Percentiles rank a stretch among this genome's conserved stretches.
Evolutionary conservation across 2,329 filamentous ascomycete species (phyloP).

Genomic region (Nemania abortiva): DNA sequence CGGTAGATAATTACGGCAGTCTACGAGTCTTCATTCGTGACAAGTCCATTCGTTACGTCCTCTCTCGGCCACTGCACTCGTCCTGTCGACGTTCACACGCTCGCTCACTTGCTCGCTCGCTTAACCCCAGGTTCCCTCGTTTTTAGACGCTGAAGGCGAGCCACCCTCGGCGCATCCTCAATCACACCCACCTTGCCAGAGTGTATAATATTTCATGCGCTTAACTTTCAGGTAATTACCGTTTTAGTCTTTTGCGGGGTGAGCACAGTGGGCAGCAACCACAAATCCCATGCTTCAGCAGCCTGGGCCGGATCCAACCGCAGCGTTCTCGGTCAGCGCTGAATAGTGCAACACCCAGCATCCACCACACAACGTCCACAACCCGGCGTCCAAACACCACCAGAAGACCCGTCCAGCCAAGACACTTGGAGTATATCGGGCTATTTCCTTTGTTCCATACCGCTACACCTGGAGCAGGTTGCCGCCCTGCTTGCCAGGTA

Average conservation of each 20-base stretch:
- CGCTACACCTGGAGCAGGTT: constrained; percentile 30
- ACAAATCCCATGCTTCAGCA: constrained; percentile 20
- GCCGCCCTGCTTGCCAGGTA: constrained; percentile 39
- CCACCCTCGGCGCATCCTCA: constrained; percentile 10
- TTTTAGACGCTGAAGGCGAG: constrained; percentile 20
- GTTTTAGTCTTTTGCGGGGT: constrained; percentile 19
- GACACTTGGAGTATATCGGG: constrained; percentile 43
- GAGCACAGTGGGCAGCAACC: constrained; percentile 11
- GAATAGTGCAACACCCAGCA: constrained; percentile 14
- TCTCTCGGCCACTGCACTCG: constrained; percentile 19
- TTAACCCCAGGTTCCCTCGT: constrained; percentile 30
- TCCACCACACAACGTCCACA: constrained; percentile 26
- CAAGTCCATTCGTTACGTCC: constrained; percentile 25
- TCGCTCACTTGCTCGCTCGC: constrained; percentile 29
- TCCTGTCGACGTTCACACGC: constrained; percentile 2
- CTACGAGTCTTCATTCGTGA: constrained; percentile 13
- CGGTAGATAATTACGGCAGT: constrained; percentile 29
- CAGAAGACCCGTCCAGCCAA: constrained; percentile 43
- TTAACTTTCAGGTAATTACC: constrained; percentile 22
- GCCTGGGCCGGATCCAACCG: constrained; percentile 23
- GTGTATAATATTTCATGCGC: constrained; percentile 21
- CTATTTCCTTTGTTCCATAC: constrained; percentile 40
- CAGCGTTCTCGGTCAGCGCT: constrained; percentile 28
- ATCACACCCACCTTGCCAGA: constrained; percentile 31
- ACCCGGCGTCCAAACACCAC: constrained; percentile 47